Percentiles rank a stretch among this genome's conserved stretches.
Evolutionary conservation across 2,329 filamentous ascomycete genomes (phyloP).

Genomic region (Fusarium floridanum): DNA sequence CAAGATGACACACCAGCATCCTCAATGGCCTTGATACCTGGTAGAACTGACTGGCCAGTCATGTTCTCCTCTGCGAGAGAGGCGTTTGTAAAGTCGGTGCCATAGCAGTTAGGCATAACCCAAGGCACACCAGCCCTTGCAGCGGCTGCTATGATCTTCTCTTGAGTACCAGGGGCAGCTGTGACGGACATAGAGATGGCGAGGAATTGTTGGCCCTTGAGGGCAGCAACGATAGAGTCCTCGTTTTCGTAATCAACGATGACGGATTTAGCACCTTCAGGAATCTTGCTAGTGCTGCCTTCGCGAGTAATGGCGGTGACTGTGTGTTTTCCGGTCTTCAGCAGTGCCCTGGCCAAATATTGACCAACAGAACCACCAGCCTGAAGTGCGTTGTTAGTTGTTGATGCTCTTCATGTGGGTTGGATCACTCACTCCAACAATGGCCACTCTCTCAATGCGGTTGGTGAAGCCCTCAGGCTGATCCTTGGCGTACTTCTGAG

Average conservation of each 20-base stretch:
- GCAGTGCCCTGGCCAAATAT: slow-evolving; percentile 55
- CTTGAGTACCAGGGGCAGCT: slow-evolving; percentile 60
- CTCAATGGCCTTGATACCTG: slow-evolving; percentile 55
- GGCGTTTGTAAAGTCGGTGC: slow-evolving; percentile 55
- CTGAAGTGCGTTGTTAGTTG: slow-evolving; percentile 44
- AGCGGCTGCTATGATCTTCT: slow-evolving; percentile 66
- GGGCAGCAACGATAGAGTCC: slow-evolving; percentile 60
- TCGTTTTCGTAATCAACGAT: slow-evolving; percentile 60
- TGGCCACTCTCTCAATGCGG: slow-evolving; percentile 58
- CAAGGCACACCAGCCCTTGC: slow-evolving; percentile 67
- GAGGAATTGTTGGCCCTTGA: slow-evolving; percentile 68
- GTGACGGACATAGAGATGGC: slow-evolving; percentile 64
- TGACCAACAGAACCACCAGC: slow-evolving; percentile 58
- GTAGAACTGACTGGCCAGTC: slow-evolving; percentile 40
- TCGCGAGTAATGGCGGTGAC: slow-evolving; percentile 65
- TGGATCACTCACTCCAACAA: slow-evolving; percentile 59
- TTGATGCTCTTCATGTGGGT: fast-evolving
- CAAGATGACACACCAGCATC: slow-evolving; percentile 55
- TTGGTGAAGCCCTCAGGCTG: slow-evolving; percentile 56
- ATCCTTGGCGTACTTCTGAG: slow-evolving; percentile 50
- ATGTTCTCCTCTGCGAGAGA: slow-evolving; percentile 53
- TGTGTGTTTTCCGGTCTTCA: slow-evolving; percentile 62
- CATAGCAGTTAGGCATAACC: slow-evolving; percentile 67
- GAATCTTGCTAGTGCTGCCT: slow-evolving; percentile 56
- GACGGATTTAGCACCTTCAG: slow-evolving; percentile 57